Evolutionary conservation across 2,329 filamentous ascomycete genomes (phyloP).

Genomic region (Trichoderma sp.): DNA sequence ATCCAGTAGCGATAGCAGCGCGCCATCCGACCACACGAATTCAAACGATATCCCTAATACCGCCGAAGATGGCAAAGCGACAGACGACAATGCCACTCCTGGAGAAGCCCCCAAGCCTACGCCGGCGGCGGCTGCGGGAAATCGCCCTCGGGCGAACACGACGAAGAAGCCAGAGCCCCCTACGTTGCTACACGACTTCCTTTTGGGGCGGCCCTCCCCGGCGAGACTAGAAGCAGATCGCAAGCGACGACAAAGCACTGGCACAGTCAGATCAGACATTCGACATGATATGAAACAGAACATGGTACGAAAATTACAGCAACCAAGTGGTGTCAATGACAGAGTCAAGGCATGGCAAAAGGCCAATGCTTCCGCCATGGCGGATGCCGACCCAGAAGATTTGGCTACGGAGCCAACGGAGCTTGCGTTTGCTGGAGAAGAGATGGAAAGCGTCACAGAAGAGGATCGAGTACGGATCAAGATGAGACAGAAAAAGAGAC

Average conservation of each 20-base stretch:
- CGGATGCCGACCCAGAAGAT: conserved; percentile 54
- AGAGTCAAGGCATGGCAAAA: conserved; percentile 87
- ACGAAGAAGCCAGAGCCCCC: conserved; percentile 47
- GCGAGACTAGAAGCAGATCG: conserved; percentile 58
- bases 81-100: conserved; percentile 28
- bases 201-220: conserved; percentile 60
- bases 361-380: conserved; percentile 69
- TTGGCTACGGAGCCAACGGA: conserved; percentile 63
- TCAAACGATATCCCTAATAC: conserved; percentile 23
- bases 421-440: conserved; percentile 62
- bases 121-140: conserved; percentile 43
- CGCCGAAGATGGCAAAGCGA: conserved; percentile 16
- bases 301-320: conserved; percentile 61
- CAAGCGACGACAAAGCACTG: conserved; percentile 60
- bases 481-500: conserved; percentile 51
- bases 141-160: conserved; percentile 41
- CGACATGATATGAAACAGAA: conserved; percentile 61
- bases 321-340: conserved; percentile 71
- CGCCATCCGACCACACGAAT: conserved; percentile 29
- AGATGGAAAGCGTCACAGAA: conserved; percentile 61
- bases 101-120: conserved; percentile 48
- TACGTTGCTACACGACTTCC: conserved; percentile 60
- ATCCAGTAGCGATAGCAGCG: conserved; percentile 31
- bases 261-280: conserved; percentile 60
- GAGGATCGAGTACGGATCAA: conserved; percentile 63